Conservation (phyloP, 2,329 filamentous ascomycete species). For the Colletotrichum eleusines region DNA sequence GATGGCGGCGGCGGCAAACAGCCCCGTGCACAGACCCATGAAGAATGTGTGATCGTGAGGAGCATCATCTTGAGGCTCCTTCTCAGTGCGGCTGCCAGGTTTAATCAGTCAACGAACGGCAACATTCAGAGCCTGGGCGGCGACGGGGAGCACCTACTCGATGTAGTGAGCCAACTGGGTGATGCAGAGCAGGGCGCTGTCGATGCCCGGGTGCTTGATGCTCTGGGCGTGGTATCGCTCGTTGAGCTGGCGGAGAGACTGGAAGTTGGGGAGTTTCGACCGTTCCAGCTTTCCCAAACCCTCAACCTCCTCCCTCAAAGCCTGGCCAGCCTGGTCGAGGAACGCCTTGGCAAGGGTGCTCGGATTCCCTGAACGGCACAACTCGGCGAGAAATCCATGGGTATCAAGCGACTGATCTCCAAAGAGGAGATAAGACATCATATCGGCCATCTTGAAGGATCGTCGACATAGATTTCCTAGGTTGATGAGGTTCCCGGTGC, state of each 20-base stretch:
- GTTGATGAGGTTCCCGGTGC: conserved; percentile 41
- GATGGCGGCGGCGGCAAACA: conserved; percentile 77
- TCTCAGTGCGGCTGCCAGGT: conserved; percentile 60
- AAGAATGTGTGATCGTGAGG: conserved; percentile 64
- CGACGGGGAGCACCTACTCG: conserved; percentile 61
- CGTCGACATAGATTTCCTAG: conserved; percentile 47
- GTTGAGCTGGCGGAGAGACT: conserved; percentile 72
- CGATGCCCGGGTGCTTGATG: conserved; percentile 70
- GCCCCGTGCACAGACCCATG: conserved; percentile 76
- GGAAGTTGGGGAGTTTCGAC: conserved; percentile 70
- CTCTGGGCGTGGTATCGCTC: conserved; percentile 71
- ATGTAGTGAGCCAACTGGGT: conserved; percentile 77
- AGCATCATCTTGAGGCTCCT: conserved; percentile 67
- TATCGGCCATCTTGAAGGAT: conserved; percentile 57
- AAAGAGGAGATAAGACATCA: conserved; percentile 71
- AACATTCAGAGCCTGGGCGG: neutral
- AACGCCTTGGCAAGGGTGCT: conserved; percentile 71
- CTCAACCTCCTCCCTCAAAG: conserved; percentile 71
- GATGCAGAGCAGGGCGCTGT: conserved; percentile 74
- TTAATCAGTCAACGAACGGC: conserved; percentile 48
- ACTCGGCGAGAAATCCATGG: conserved; percentile 70
- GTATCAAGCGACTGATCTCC: conserved; percentile 79
- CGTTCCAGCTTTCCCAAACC: conserved; percentile 68
- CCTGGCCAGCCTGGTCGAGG: conserved; percentile 68
- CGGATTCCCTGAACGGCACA: conserved; percentile 59